These are phyloP conservation scores for Erythrophleum fordii DNA, from an alignment of 306 rosid species.

Conservation along the genomic window DNA sequence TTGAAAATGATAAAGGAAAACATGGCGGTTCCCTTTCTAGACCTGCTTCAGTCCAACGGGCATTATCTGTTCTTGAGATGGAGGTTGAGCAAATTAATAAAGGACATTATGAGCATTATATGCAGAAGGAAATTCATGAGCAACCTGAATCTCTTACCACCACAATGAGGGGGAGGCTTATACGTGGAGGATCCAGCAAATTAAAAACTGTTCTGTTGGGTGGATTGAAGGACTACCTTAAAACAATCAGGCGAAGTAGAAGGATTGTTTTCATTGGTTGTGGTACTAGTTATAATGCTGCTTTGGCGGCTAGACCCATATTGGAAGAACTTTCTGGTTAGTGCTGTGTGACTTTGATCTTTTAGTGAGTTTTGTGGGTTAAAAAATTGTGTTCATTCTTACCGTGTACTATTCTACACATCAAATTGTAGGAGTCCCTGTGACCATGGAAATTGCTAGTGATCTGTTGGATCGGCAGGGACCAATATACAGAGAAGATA, in stretches of 20 bases:
- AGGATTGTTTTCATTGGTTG: slow-evolving; percentile 91
- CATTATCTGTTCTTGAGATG: slow-evolving; percentile 94
- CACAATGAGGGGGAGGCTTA: slow-evolving; percentile 98
- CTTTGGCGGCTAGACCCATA: slow-evolving; percentile 96
- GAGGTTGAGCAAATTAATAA: slow-evolving; percentile 98
- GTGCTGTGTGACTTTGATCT: slow-evolving; percentile 37
- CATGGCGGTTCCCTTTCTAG: slow-evolving; percentile 62
- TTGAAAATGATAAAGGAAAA: slow-evolving; percentile 70
- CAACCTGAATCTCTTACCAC: slow-evolving; percentile 95
- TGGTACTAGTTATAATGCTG: slow-evolving; percentile 99
- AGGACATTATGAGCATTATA: slow-evolving; percentile 90
- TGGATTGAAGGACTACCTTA: slow-evolving; percentile 95
- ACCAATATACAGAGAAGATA: slow-evolving; percentile 94
- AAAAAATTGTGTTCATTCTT: slow-evolving; percentile 20
- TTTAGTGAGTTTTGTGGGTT: slow-evolving; percentile 28
- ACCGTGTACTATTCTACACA: slow-evolving; percentile 31
- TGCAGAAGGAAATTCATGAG: slow-evolving; percentile 99
- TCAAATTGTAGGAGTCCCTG: slow-evolving; percentile 79
- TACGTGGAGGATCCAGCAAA: slow-evolving; percentile 76
- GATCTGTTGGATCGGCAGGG: slow-evolving; percentile 97
- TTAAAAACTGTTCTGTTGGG: slow-evolving; percentile 89
- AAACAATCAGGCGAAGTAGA: slow-evolving; percentile 96
- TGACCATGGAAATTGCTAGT: slow-evolving; percentile 99
- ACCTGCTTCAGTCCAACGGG: slow-evolving; percentile 88
- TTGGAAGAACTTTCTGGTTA: slow-evolving; percentile 97